These are phyloP conservation scores for Claviceps pusilla DNA, from an alignment of 2,329 filamentous ascomycete genomes.

Conservation along the genomic window DNA sequence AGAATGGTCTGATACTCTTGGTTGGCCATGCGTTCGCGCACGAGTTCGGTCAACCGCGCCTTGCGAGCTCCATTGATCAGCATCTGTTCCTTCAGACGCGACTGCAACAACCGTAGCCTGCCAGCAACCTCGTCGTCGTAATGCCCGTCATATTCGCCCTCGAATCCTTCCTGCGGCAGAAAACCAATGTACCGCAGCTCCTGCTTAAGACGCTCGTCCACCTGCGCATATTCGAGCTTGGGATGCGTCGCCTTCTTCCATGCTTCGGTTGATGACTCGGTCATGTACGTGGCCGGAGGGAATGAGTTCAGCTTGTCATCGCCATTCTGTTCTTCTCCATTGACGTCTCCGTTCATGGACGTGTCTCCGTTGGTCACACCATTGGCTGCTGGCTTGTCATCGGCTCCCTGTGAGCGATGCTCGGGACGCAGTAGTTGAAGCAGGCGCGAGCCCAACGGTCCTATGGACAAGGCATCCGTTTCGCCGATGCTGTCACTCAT, in stretches of 20 bases:
- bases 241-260: constrained; percentile 66
- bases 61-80: constrained; percentile 86
- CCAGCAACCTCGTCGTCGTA: constrained; percentile 90
- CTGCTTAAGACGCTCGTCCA: constrained; percentile 82
- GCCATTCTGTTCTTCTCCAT: constrained; percentile 18
- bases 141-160: constrained; percentile 72
- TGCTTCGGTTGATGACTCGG: constrained; percentile 57
- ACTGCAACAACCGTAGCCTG: constrained; percentile 71
- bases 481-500: constrained; percentile 77
- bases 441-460: constrained; percentile 69
- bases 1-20: constrained; percentile 96
- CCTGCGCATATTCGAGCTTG: constrained; percentile 68
- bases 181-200: constrained; percentile 87
- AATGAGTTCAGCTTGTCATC: constrained; percentile 25
- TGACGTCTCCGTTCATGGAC: constrained; percentile 35
- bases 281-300: constrained; percentile 64
- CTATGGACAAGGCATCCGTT: constrained; percentile 77
- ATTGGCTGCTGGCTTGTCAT: constrained; percentile 42
- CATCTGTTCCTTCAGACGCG: constrained; percentile 66
- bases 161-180: constrained; percentile 48
- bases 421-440: constrained; percentile 72
- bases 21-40: constrained; percentile 83
- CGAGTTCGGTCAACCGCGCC: constrained; percentile 68
- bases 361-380: constrained; percentile 39
- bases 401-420: constrained; percentile 36